A percentile compares a stretch with the other conserved stretches of the same genome.
These are phyloP conservation scores for Peniophora sp. DNA, from an alignment of 1,284 basidiomycete genomes.

Conservation along the genomic window DNA sequence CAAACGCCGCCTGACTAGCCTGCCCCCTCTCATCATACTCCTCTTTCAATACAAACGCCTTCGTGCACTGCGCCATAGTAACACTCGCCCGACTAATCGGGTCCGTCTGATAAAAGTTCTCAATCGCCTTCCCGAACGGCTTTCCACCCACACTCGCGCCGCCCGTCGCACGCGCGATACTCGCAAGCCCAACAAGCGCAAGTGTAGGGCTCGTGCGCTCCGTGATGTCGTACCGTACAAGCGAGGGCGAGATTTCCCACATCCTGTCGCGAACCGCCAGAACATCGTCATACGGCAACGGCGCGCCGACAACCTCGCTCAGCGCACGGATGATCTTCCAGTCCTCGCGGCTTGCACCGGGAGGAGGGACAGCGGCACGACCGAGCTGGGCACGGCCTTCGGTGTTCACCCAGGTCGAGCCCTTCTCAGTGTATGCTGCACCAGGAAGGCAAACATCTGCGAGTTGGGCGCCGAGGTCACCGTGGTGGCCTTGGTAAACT, in stretches of 20 bases:
- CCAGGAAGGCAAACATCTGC: constrained; percentile 95
- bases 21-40: constrained; percentile 31
- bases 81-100: constrained; percentile 80
- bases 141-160: constrained; percentile 52
- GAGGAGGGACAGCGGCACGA: constrained; percentile 89
- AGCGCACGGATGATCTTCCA: constrained; percentile 98
- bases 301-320: constrained; percentile 78
- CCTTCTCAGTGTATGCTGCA: constrained; percentile 95
- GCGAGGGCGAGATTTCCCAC: constrained; percentile 93
- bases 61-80: constrained; percentile 82
- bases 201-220: constrained; percentile 74
- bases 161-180: constrained; percentile 43
- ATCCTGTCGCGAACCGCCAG: constrained; percentile 86
- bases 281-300: constrained; percentile 89
- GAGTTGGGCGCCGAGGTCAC: constrained; percentile 93
- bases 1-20: constrained; percentile 36
- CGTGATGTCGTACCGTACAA: constrained; percentile 84
- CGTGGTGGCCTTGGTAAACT: constrained; percentile 99
- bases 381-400: constrained; percentile 93
- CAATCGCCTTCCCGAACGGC: constrained; percentile 75
- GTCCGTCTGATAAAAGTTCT: constrained; percentile 97
- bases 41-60: constrained; percentile 67
- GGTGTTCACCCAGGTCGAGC: constrained; percentile 93
- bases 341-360: constrained; percentile 92
- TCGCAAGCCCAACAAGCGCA: constrained; percentile 63